Evolutionary conservation across 2,329 filamentous ascomycete genomes (phyloP), one percentile per base, ranked within the genome.

Genomic region (Cadophora malorum): DNA sequence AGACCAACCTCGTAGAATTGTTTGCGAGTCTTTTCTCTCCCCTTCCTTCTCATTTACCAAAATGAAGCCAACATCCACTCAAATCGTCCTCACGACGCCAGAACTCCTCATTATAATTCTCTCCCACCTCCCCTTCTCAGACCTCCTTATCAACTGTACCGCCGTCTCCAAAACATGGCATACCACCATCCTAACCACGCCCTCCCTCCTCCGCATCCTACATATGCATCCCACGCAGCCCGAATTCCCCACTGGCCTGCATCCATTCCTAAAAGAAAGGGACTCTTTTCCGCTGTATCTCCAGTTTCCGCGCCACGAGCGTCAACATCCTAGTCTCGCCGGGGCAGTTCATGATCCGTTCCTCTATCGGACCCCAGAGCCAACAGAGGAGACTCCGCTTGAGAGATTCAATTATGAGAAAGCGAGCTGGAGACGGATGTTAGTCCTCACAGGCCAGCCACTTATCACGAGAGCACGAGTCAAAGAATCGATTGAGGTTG

Each of bases 21-120:
- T 31, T 33, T 25, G 2, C 16, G 16, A 10, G 14, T 10, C 52
- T 9, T 55, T 25, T 1, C 9, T 23, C 14, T 35, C n/a, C 14
- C 9, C 25, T 19, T 59, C 31, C 41, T 14, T 41, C 4, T 5
- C n/a, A 10, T 19, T 33, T 23, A 14, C 31, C 1, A 41, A 23
- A 23, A 59, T 59, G 55, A 25, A 8, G 8, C n/a, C 55, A 35
- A 21, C 49, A 23, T 35, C 61, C 45, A 35, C 47, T n/a, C 33
- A 63, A 19, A 19, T 21, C 47, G 61, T 45, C 16, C 33, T 63
- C 49, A 14, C 19, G 2, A 63, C 61, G 19, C 31, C 49, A 28
- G 61, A 63, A 45, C 61, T 63, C 61, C 61, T 63, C 33, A 53
- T 35, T 9, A 23, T 33, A 33, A 63, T 63, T 21, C 61, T 63